Evolutionary conservation across 73 alveolate species (phyloP).

Genomic region (Paramecium primaurelia): DNA sequence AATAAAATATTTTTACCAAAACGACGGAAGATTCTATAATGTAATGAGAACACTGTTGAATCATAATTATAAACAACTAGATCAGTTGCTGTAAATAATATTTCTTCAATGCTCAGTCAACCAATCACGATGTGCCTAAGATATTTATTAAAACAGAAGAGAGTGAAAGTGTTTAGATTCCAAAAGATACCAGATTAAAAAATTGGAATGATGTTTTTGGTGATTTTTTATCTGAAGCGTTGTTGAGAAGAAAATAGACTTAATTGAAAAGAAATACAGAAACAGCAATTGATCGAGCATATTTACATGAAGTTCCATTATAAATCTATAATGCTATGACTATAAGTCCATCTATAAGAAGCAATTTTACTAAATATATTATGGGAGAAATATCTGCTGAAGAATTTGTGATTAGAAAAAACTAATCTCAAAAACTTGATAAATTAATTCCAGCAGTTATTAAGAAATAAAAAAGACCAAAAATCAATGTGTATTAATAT

Average conservation of each 20-base stretch:
- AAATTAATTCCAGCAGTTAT: background rate
- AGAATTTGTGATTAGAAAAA: background rate
- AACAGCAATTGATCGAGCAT: background rate
- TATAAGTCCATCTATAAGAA: slow-evolving; percentile 1
- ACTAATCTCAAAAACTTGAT: background rate
- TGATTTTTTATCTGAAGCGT: slow-evolving; percentile 2
- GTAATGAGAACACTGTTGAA: background rate
- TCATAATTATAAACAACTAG: background rate
- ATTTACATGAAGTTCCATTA: slow-evolving; percentile 23
- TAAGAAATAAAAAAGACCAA: background rate
- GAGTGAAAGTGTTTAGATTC: background rate
- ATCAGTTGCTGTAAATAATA: background rate
- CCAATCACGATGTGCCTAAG: background rate
- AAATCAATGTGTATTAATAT: background rate
- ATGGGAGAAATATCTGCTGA: slow-evolving; percentile 23
- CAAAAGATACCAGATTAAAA: background rate
- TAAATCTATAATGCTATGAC: background rate
- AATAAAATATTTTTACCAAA: background rate
- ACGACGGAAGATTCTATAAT: background rate
- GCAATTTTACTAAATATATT: background rate
- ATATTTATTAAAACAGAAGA: background rate
- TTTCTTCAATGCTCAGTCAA: slow-evolving; percentile 21
- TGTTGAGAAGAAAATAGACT: background rate
- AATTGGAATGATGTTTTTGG: slow-evolving; percentile 48
- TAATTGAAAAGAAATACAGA: background rate